Conservation (phyloP, 768 basidiomycete species). For the Collybia mongolica region DNA sequence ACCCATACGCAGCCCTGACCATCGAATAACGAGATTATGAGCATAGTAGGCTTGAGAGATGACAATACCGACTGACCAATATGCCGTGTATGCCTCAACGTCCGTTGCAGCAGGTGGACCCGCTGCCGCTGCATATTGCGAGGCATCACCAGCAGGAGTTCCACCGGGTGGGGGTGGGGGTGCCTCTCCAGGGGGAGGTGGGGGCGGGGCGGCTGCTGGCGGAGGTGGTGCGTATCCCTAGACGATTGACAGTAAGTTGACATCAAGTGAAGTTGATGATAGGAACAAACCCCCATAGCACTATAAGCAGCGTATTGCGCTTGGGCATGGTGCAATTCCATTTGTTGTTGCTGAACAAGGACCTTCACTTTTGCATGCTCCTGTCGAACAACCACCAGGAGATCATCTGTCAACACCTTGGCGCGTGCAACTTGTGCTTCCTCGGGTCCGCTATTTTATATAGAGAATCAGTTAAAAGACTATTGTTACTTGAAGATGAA, state of each 20-base stretch:
- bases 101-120: slow-evolving; percentile 40
- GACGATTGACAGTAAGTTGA: slow-evolving; percentile 2
- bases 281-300: slow-evolving; percentile 51
- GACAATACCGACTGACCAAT: slow-evolving; percentile 43
- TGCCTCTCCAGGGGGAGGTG: slow-evolving; percentile 50
- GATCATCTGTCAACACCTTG: slow-evolving; percentile 59
- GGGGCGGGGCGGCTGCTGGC: slow-evolving; percentile 51
- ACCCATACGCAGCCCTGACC: slow-evolving; percentile 78
- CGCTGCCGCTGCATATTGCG: slow-evolving; percentile 23
- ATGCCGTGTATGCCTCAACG: slow-evolving; percentile 56
- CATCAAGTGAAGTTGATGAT: slow-evolving; percentile 2
- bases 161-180: slow-evolving; percentile 42
- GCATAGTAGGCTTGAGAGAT: not conserved
- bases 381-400: slow-evolving; percentile 82
- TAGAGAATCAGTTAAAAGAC: not conserved
- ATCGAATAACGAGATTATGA: too few species aligned
- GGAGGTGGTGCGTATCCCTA: slow-evolving; percentile 49
- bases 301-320: slow-evolving; percentile 76
- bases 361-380: slow-evolving; percentile 78
- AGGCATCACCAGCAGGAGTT: slow-evolving; percentile 47
- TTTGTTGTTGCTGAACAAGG: slow-evolving; percentile 68
- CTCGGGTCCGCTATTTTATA: slow-evolving; percentile 65
- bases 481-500: slow-evolving; percentile 42
- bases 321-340: slow-evolving; percentile 85
- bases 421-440: slow-evolving; percentile 85